Conservation (phyloP, 2,329 filamentous ascomycete genomes). For the Diaporthe eres region DNA sequence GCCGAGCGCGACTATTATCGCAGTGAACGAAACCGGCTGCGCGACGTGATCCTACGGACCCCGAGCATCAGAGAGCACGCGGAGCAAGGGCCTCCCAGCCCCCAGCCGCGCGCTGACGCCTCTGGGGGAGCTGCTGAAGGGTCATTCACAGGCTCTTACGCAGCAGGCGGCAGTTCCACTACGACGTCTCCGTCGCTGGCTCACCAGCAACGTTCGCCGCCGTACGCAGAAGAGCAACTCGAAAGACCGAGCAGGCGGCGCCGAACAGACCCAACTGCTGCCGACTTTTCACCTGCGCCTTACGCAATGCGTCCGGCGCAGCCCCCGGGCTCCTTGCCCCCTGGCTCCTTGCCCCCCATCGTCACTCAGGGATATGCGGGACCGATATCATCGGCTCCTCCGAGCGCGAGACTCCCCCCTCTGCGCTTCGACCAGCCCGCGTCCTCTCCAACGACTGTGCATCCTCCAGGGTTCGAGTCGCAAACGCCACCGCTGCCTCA, state of each 20-base stretch:
- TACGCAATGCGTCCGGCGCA: slow-evolving; percentile 54
- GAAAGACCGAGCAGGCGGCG: slow-evolving; percentile 63
- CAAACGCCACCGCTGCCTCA: slow-evolving; percentile 38
- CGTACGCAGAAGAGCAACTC: slow-evolving; percentile 50
- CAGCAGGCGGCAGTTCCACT: slow-evolving; percentile 35
- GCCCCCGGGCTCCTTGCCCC: slow-evolving; percentile 52
- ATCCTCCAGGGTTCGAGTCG: slow-evolving; percentile 26
- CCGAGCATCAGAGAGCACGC: slow-evolving; percentile 69
- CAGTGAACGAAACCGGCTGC: slow-evolving; percentile 78
- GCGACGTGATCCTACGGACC: slow-evolving; percentile 74
- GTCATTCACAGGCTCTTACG: slow-evolving; percentile 36
- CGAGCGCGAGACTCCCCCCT: slow-evolving; percentile 62
- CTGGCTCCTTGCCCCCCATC: slow-evolving; percentile 58
- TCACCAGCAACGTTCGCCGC: slow-evolving; percentile 44
- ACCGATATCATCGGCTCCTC: slow-evolving; percentile 44
- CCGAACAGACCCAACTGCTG: slow-evolving; percentile 55
- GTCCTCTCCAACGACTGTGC: slow-evolving; percentile 47
- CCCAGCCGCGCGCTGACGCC: slow-evolving; percentile 49
- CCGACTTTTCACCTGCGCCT: slow-evolving; percentile 52
- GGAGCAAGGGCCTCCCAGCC: slow-evolving; percentile 66
- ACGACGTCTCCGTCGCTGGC: slow-evolving; percentile 47
- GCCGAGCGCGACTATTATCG: slow-evolving; percentile 82
- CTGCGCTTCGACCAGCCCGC: slow-evolving; percentile 61
- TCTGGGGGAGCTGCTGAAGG: slow-evolving; percentile 37
- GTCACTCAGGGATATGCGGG: slow-evolving; percentile 38